These are phyloP conservation scores for Platanthera zijinensis DNA, from an alignment of 106 monocot genomes.

Conservation along the genomic window DNA sequence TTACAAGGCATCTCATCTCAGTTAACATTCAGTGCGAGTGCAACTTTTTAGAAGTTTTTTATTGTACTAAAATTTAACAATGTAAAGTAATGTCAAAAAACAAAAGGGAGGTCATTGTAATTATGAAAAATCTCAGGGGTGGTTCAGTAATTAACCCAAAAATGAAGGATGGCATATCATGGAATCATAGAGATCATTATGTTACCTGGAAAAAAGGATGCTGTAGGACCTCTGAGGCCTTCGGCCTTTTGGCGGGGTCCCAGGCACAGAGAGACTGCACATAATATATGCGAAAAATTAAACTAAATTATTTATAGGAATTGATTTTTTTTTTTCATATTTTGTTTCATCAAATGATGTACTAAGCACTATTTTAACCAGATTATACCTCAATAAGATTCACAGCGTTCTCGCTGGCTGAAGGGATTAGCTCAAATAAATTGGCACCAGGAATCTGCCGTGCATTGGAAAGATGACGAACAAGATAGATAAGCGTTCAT, in stretches of 20 bases:
- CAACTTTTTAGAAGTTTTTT: too few species aligned
- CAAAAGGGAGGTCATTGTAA: too few species aligned
- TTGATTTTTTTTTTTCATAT: neutral
- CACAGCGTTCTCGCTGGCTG: slow-evolving; percentile 45
- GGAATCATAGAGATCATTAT: neutral
- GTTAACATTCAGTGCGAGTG: too few species aligned
- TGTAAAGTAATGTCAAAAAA: too few species aligned
- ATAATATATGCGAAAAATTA: neutral
- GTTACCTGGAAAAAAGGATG: slow-evolving; percentile 40
- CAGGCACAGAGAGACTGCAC: slow-evolving; percentile 44
- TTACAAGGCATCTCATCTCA: too few species aligned
- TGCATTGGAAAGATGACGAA: neutral
- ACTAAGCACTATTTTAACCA: neutral
- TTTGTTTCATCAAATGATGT: neutral
- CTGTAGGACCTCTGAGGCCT: slow-evolving; percentile 33
- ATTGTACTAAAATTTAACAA: neutral
- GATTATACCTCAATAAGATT: slow-evolving; percentile 35
- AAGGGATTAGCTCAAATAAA: slow-evolving; percentile 26
- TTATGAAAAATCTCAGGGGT: too few species aligned
- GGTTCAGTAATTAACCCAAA: too few species aligned
- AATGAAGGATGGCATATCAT: neutral
- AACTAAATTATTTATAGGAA: neutral
- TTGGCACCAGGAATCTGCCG: slow-evolving; percentile 24
- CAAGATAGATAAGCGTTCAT: neutral
- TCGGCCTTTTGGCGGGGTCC: slow-evolving; percentile 44